Evolutionary conservation across 192 early-diverging fungal species (phyloP), one percentile per base, ranked within the genome.

Genomic region (Haplosporangium gracile): DNA sequence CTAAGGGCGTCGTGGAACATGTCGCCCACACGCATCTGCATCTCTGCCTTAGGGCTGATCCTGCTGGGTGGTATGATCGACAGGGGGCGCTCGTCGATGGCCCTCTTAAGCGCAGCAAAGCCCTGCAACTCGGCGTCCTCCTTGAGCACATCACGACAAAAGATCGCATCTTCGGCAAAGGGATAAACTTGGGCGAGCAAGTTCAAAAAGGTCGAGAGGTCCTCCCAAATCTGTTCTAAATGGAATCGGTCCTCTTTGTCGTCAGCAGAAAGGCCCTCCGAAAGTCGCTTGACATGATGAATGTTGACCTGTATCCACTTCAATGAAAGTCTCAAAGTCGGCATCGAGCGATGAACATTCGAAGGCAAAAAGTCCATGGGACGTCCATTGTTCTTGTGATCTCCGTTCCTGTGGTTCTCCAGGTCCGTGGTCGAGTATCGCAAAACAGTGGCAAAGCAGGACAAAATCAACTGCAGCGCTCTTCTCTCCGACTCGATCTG

Each of bases 91-190:
- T 86, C 84, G 53, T 86, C 82, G 34, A 85, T 83, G 22, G 82
- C 71, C 24, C 79, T 65, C 68, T 88, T 88, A 47, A 90, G 72
- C 4, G 81, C 86, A 10, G 77, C 78, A 73, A 90, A 90, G 36
- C 89, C 89, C 65, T 88, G 80, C 70, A 90, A 74, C 65, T 90
- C 89, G 5, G 84, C 71, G 78, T 90, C 89, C 71, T 90, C 89
- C 65, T 82, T 84, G 36, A 90, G 84, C 15, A 86, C 79, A 71
- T 86, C 84, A 9, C 84, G 55, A 55, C 84, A 81, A 43, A 86
- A 86, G 51, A 86, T 86, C 5, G 84, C 78, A 24, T 81, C 84
- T 26, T 86, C 75, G 18, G 75, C n/a, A 69, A 70, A 81, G 11
- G 75, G 76, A 42, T 81, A 76, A n/a, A 78, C 65, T 24, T 77